Base-by-base conservation (phyloP, 2,329 filamentous ascomycete genomes). In the Ophiostoma populinum region DNA sequence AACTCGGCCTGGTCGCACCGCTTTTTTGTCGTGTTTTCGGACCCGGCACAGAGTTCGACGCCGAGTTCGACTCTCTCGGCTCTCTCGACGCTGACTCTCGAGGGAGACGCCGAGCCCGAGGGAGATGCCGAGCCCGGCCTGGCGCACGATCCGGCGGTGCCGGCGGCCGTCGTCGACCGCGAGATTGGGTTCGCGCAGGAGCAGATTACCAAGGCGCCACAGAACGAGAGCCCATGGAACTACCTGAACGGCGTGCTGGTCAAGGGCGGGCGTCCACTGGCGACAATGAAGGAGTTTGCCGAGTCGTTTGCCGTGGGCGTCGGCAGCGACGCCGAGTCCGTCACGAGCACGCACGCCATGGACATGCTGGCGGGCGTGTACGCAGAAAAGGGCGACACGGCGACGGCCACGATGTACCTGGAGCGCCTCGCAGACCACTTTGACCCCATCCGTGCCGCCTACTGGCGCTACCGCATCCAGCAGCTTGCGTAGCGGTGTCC, bases 1-100 rank as follows among this genome's bases (percentile, higher is more conserved):
- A 98, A 98, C 55, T 90, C 80, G 29, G 90, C 87, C 12, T 98
- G 90, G 90, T 92, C 87, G 45, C 87, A 98, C 61, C 76, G 90
- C 34, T 95, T 90, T 64, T 93, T 87, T 54, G 54, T 95, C n/a
- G 73, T 87, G 13, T 92, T 94, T 45, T 67, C 69, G 52, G 61
- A 67, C 62, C 76, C 64, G 15, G 59, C 46, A 1, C 47, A 58
- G 17, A 57, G 60, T 10, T 72, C 67, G 0, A 47, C n/a, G n/a
- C n/a, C n/a, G n/a, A n/a, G n/a, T n/a, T n/a, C n/a, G n/a, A n/a
- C n/a, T n/a, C n/a, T n/a, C n/a, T n/a, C n/a, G n/a, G n/a, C n/a
- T n/a, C n/a, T n/a, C n/a, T n/a, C n/a, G n/a, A n/a, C n/a, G n/a
- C n/a, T n/a, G n/a, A n/a, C n/a, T n/a, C n/a, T n/a, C n/a, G 30